Conservation (phyloP, 164 flowering plant genomes). For the Liquidambar formosana region DNA sequence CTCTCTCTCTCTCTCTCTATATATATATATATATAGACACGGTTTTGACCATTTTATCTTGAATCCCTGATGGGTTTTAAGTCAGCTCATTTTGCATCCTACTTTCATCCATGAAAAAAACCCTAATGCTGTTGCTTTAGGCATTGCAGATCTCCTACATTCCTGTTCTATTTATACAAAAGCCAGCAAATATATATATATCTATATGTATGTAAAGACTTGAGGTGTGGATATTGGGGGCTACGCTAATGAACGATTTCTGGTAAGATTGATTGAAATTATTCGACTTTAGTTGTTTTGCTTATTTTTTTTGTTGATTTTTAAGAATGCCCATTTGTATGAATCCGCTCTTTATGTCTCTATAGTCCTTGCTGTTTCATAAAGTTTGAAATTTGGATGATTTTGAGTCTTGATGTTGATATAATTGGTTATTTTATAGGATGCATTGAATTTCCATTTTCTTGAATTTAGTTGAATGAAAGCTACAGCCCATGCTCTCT, state of each 20-base stretch:
- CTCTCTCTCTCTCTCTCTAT: constrained; percentile 3
- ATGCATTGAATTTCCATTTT: constrained; percentile 3
- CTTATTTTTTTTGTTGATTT: constrained; percentile 7
- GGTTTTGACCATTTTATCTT: not conserved
- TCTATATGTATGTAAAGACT: not conserved
- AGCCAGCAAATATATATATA: not conserved
- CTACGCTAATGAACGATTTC: not conserved
- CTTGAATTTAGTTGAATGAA: not conserved
- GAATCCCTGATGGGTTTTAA: not conserved
- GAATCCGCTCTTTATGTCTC: not conserved
- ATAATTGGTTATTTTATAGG: not conserved
- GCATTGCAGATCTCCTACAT: constrained; percentile 4
- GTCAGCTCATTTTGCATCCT: not conserved
- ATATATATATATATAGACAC: not conserved
- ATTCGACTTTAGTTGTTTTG: not conserved
- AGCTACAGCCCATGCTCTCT: not conserved
- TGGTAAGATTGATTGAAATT: constrained; percentile 8
- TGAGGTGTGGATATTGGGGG: not conserved
- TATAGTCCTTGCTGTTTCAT: constrained; percentile 4
- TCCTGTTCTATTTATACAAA: not conserved
- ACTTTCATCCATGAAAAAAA: not conserved
- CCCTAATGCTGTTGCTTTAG: not conserved
- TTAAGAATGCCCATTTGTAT: constrained; percentile 16
- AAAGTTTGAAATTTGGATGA: not conserved
- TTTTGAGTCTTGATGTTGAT: not conserved